A percentile compares a stretch with the other conserved stretches of the same genome.
Conservation (phyloP, 495 filamentous ascomycete genomes). For the Aspergillus ostianus region DNA sequence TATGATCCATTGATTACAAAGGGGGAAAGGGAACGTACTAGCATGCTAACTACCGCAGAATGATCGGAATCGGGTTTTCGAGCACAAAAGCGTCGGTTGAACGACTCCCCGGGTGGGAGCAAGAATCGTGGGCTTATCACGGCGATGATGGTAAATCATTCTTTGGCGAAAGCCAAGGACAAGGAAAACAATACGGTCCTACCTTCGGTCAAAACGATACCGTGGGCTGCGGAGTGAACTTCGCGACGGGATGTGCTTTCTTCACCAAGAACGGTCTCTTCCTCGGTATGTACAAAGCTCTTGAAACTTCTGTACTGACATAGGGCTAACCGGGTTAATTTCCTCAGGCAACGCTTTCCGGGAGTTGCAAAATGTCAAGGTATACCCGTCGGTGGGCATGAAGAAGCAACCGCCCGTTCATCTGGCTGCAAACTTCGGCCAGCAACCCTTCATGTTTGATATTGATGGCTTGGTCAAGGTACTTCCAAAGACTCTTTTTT, state of each 20-base stretch:
- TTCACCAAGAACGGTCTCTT: conserved; percentile 91
- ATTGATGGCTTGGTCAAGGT: conserved; percentile 88
- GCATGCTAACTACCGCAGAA: conserved; percentile 39
- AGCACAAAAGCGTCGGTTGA: conserved; percentile 70
- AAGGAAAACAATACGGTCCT: conserved; percentile 74
- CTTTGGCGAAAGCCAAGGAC: conserved; percentile 59
- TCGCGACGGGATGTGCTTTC: conserved; percentile 79
- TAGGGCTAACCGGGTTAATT: not conserved
- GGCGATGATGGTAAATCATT: conserved; percentile 94
- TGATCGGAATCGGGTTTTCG: conserved; percentile 89
- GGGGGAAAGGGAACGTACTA: not conserved
- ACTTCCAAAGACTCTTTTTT: conserved; percentile 9
- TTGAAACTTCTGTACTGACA: not conserved
- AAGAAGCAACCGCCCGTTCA: conserved; percentile 79
- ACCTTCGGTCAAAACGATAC: conserved; percentile 73
- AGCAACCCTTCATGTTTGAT: conserved; percentile 84
- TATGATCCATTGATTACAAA: not conserved
- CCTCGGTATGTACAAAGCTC: conserved; percentile 56
- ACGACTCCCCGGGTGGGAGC: conserved; percentile 90
- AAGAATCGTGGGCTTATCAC: conserved; percentile 95
- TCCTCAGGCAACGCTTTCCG: conserved; percentile 74
- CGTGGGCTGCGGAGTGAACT: conserved; percentile 93
- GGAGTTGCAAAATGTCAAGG: conserved; percentile 64
- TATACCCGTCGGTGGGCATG: conserved; percentile 91
- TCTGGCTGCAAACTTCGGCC: conserved; percentile 87